phyloP scores from a whole-genome alignment of 2,329 filamentous ascomycete genomes.

The Neofusicoccum laricinum region DNA sequence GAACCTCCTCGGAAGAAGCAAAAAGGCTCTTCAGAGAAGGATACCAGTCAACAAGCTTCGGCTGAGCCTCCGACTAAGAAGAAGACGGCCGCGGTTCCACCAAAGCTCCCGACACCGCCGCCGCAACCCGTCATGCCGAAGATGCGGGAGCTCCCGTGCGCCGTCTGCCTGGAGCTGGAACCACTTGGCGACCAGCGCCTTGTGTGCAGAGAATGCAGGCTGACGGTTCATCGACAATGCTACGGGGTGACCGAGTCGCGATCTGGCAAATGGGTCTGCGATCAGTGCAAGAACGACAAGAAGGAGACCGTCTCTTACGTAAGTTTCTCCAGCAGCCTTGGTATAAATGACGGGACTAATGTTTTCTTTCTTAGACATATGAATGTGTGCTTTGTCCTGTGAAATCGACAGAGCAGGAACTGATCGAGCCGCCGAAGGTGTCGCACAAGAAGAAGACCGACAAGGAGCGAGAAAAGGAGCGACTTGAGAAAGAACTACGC shows the following conservation, averaged over 20 bases:
- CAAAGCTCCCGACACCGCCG: conserved; percentile 52
- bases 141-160: conserved; percentile 76
- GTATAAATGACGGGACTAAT: background rate
- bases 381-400: conserved; percentile 91
- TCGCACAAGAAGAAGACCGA: conserved; percentile 88
- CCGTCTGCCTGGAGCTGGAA: conserved; percentile 75
- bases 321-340: conserved; percentile 35
- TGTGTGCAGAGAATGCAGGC: conserved; percentile 80
- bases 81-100: conserved; percentile 52
- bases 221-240: conserved; percentile 88
- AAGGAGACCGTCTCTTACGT: conserved; percentile 89
- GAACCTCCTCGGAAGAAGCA: conserved; percentile 62
- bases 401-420: conserved; percentile 74
- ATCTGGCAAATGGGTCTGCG: conserved; percentile 84
- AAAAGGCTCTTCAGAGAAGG: conserved; percentile 48
- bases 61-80: conserved; percentile 50
- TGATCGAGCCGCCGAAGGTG: conserved; percentile 77
- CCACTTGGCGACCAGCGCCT: conserved; percentile 56
- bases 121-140: conserved; percentile 74
- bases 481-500: conserved; percentile 78
- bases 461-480: conserved; percentile 85
- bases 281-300: conserved; percentile 93
- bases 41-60: conserved; percentile 46
- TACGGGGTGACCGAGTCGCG: conserved; percentile 79
- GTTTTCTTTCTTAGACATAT: conserved; percentile 61